Evolutionary conservation across 768 basidiomycete genomes (phyloP), one percentile per base, ranked within the genome.

Genomic region (Russula brevipes): DNA sequence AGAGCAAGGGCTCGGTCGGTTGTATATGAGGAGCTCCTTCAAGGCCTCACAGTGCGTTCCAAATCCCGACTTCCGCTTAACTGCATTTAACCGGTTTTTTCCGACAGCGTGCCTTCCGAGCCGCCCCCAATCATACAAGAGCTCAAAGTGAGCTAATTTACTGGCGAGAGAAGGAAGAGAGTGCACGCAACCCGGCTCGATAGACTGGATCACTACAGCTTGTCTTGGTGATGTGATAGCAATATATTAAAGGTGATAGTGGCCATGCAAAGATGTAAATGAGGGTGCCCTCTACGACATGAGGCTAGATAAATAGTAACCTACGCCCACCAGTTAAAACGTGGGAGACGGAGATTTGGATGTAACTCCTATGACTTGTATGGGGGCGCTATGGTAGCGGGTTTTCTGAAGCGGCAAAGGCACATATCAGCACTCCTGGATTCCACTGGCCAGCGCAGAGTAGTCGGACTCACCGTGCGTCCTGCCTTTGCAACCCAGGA

Each of bases 161-260:
- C 73, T 97, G 94, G 89, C 82, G 88, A 4, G 85, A 91, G 67
- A 79, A 88, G 60, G 91, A 94, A 69, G 94, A 94, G 70, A 87
- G 91, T 68, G 85, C 90, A 19, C 72, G 80, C 38, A 70, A 80
- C 41, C 70, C 78, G 56, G 77, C 31, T 42, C 68, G 66, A 49
- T 44, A 65, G 69, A 46, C 62, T 39, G 59, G 68, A 45, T 65
- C 53, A 35, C 30, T 7, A 24, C 52, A 41, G 24, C n/a, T 7
- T 7, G 12, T 60, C 39, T 19, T 12, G 9, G 24, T 50, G 17
- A 45, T 10, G n/a, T 45, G n/a, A 45, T 45, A 7, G 38, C 9
- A 2, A 53, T 42, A 42, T 42, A 12, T 64, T 41, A 38, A 42
- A 38, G 36, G 39, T 59, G 39, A 35, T 35, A n/a, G 12, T n/a